Evolutionary conservation across 352 stramenopile species (phyloP).

Genomic region (Pythium sukuiense): DNA sequence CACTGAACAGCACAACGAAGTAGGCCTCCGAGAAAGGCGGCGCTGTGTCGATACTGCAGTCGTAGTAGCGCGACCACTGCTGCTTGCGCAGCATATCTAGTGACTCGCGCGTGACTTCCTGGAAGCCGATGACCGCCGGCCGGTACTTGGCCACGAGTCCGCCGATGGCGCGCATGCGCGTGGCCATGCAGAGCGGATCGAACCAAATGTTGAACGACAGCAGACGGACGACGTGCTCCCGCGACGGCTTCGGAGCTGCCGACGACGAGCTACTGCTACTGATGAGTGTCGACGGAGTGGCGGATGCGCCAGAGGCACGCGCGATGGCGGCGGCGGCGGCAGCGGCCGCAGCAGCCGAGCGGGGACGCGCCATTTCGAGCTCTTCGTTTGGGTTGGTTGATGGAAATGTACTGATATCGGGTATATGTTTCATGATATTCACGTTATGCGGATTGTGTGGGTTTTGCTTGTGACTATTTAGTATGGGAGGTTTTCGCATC

Average conservation of each 20-base stretch:
- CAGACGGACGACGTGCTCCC: constrained; percentile 43
- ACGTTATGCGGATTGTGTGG: not conserved
- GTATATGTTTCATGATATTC: not conserved
- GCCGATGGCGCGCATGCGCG: constrained; percentile 67
- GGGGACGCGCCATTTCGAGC: constrained; percentile 1
- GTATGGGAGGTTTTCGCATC: constrained; percentile 5
- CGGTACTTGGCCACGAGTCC: constrained; percentile 46
- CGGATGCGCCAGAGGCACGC: constrained; percentile 6
- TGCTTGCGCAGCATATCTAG: constrained; percentile 60
- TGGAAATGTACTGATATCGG: not conserved
- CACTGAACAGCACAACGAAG: constrained; percentile 79
- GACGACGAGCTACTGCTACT: not conserved
- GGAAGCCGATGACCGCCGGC: constrained; percentile 70
- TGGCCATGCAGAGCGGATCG: constrained; percentile 51
- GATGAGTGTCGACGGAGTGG: not conserved
- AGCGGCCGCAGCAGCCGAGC: constrained; percentile 17
- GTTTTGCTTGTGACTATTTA: not conserved
- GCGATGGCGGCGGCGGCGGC: constrained; percentile 26
- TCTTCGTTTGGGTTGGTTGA: not conserved
- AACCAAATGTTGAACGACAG: constrained; percentile 83
- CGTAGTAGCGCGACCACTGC: constrained; percentile 67
- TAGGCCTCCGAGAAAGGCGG: constrained; percentile 72
- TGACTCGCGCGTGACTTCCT: constrained; percentile 70
- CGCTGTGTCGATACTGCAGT: constrained; percentile 72
- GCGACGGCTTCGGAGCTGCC: not conserved